phyloP scores from a whole-genome alignment of 768 basidiomycete species.

The Termitomyces sp. region DNA sequence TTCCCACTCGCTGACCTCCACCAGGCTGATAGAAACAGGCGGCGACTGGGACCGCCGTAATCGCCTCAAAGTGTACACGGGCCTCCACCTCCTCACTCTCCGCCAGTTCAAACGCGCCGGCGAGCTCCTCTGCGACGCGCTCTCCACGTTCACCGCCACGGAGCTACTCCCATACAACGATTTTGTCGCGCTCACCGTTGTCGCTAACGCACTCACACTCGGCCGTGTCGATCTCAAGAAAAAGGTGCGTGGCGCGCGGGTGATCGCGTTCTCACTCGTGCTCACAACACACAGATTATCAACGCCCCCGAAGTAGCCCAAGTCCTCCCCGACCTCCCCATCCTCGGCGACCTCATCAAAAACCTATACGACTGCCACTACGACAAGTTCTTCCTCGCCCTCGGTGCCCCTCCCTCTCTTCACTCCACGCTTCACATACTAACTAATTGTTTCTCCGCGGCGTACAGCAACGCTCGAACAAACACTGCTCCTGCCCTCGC shows the following conservation, averaged over 20 bases:
- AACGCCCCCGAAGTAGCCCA: slow-evolving; percentile 83
- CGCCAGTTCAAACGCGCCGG: slow-evolving; percentile 88
- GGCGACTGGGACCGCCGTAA: slow-evolving; percentile 99
- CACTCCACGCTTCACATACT: neutral
- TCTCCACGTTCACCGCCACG: slow-evolving; percentile 92
- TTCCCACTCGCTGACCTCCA: neutral
- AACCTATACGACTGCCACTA: slow-evolving; percentile 93
- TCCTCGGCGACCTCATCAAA: slow-evolving; percentile 77
- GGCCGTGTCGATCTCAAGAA: slow-evolving; percentile 87
- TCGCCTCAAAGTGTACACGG: slow-evolving; percentile 93
- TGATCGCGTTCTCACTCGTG: too few relatives aligned
- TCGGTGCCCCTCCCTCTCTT: slow-evolving; percentile 45
- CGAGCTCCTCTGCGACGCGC: slow-evolving; percentile 83
- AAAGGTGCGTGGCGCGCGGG: slow-evolving; percentile 59
- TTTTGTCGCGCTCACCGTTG: slow-evolving; percentile 81
- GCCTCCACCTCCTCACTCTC: slow-evolving; percentile 77
- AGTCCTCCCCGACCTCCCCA: slow-evolving; percentile 76
- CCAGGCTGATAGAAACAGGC: slow-evolving; percentile 85
- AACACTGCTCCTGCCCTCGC: slow-evolving; percentile 81
- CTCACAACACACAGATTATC: too few relatives aligned
- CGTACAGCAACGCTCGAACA: slow-evolving; percentile 80
- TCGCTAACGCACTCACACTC: slow-evolving; percentile 72
- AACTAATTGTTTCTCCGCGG: neutral
- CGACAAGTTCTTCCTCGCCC: slow-evolving; percentile 86
- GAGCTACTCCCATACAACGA: slow-evolving; percentile 87